Percentiles rank a stretch among this genome's conserved stretches.
These are phyloP conservation scores for Phoma sp. DNA, from an alignment of 2,329 filamentous ascomycete species.

Conservation along the genomic window DNA sequence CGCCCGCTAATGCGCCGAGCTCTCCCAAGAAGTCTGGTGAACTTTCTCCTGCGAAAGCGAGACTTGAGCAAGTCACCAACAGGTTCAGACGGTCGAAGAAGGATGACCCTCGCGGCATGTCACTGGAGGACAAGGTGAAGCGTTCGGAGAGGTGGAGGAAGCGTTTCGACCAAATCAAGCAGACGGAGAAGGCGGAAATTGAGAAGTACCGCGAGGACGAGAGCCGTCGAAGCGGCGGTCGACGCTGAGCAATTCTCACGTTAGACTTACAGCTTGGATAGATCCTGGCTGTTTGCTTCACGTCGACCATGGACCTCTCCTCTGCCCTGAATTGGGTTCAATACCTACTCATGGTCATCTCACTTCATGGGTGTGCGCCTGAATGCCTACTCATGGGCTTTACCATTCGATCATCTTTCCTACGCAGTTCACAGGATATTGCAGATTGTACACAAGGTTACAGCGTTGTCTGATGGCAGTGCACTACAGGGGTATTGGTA, in stretches of 20 bases:
- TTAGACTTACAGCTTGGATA: background rate
- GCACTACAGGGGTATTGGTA: slow-evolving; percentile 6
- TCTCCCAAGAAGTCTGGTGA: slow-evolving; percentile 49
- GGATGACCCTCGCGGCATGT: slow-evolving; percentile 46
- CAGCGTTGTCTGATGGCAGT: background rate
- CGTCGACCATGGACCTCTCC: background rate
- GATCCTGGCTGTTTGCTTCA: background rate
- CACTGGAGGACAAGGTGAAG: slow-evolving; percentile 46
- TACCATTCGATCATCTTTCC: background rate
- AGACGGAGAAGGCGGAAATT: slow-evolving; percentile 38
- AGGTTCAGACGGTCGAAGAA: slow-evolving; percentile 51
- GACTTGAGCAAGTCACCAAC: slow-evolving; percentile 57
- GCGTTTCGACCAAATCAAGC: slow-evolving; percentile 46
- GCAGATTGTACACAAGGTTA: slow-evolving; percentile 1
- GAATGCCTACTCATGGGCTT: background rate
- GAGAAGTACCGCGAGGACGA: slow-evolving; percentile 26
- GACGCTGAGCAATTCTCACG: background rate
- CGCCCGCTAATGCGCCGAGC: slow-evolving; percentile 32
- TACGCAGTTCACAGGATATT: slow-evolving; percentile 3
- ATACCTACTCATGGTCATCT: background rate
- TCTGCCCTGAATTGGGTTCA: background rate
- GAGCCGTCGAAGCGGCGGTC: slow-evolving; percentile 10
- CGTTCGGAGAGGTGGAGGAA: slow-evolving; percentile 48
- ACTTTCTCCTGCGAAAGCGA: slow-evolving; percentile 55
- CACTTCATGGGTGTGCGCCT: background rate